Conservation (phyloP, 495 filamentous ascomycete genomes). For the Talaromyces ruber region DNA sequence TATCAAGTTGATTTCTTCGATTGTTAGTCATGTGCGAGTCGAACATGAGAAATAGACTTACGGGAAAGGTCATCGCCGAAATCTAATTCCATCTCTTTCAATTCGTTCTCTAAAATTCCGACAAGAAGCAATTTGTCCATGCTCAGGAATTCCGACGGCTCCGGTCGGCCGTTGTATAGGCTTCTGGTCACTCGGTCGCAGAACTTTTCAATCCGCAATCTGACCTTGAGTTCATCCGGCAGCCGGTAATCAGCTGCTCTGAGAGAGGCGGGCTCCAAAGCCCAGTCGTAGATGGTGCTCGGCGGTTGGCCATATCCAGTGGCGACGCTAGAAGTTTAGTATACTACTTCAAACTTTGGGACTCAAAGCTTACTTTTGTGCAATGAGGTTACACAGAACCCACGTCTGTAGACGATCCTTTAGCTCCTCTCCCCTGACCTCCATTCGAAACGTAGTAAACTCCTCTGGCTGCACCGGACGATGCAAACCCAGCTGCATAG, state of each 20-base stretch:
- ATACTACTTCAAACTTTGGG: not conserved
- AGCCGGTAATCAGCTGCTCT: conserved; percentile 57
- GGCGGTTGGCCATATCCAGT: conserved; percentile 89
- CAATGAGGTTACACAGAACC: conserved; percentile 88
- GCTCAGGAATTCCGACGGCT: conserved; percentile 65
- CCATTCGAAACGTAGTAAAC: conserved; percentile 74
- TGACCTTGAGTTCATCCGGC: conserved; percentile 56
- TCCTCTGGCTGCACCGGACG: conserved; percentile 86
- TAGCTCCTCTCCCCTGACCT: conserved; percentile 75
- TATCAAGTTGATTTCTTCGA: conserved; percentile 51
- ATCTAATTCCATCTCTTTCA: conserved; percentile 44
- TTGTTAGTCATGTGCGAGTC: conserved; percentile 50
- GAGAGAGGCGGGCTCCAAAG: conserved; percentile 56
- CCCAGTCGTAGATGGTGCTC: conserved; percentile 80
- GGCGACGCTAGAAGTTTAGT: conserved; percentile 48
- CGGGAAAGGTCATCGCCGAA: conserved; percentile 38
- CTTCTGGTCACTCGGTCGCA: conserved; percentile 78
- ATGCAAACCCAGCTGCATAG: conserved; percentile 83
- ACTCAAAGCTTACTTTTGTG: conserved; percentile 53
- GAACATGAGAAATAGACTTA: conserved; percentile 24
- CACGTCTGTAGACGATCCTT: conserved; percentile 82
- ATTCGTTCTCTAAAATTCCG: conserved; percentile 42
- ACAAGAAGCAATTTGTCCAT: conserved; percentile 63
- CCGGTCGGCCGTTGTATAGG: conserved; percentile 74
- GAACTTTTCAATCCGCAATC: conserved; percentile 77